These are phyloP conservation scores for Solanum hybrid DNA, from an alignment of 305 asterid genomes.

Conservation along the genomic window DNA sequence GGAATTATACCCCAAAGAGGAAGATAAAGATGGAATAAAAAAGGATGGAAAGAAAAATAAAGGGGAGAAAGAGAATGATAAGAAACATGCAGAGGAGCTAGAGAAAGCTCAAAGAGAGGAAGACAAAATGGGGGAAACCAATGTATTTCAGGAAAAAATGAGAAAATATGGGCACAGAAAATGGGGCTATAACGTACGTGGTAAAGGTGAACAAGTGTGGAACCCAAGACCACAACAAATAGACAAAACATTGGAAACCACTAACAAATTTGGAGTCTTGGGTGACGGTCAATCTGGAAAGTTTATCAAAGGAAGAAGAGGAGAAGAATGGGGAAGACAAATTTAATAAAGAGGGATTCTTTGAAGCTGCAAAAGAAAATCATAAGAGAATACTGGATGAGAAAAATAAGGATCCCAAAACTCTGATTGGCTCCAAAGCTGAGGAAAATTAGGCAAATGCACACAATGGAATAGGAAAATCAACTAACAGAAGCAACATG, in stretches of 20 bases:
- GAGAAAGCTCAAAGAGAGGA: background rate
- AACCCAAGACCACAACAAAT: background rate
- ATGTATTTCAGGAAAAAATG: no score
- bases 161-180: background rate
- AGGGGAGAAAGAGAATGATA: no score
- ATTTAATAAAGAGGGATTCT: background rate
- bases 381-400: background rate
- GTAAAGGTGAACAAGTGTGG: background rate
- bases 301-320: no score
- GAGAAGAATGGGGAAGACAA: background rate
- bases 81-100: background rate
- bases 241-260: background rate
- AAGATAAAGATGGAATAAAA: background rate
- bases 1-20: background rate
- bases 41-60: background rate
- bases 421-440: accelerated
- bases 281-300: background rate
- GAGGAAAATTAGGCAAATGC: no score
- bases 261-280: background rate
- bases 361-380: no score
- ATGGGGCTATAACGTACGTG: background rate
- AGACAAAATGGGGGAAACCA: background rate
- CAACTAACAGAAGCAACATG: background rate
- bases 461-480: no score
- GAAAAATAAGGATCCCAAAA: background rate